Base-by-base conservation (phyloP, 352 stramenopile species). In the Phytopythium chamaehyphon region DNA sequence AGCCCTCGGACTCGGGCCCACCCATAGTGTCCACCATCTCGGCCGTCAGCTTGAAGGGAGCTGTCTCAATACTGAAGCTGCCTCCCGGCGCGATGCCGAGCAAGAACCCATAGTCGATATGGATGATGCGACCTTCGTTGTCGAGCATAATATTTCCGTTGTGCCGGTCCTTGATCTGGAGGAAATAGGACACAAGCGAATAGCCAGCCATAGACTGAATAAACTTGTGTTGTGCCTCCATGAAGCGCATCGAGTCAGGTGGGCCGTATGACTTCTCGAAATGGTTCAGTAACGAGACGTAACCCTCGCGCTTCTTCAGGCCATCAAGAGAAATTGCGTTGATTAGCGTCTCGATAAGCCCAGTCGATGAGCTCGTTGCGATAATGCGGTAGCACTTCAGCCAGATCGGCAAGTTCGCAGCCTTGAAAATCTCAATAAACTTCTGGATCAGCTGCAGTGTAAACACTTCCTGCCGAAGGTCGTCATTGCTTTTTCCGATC, bases 111-210 rank as follows among this genome's bases (percentile, higher is more conserved):
- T 99, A 99, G 69, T 99, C 98, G 59, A 99, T 99, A 72, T 99
- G 96, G 57, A 99, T 97, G 10, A 99, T 84, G 68, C 98, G 96
- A 14, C 98, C 97, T 72, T 97, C 83, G 42, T 91, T 98, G 72
- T 99, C 97, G 47, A 99, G 88, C 90, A 99, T 98, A 45, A 99
- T 98, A 64, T 99, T 99, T 37, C 97, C 97, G 57, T 99, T 99
- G 88, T 99, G 97, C 7, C 97, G 88, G 76, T 99, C 98, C 66
- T 99, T 99, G 64, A 99, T 92, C 60, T 98, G 95, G 24, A 99
- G 69, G 23, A 99, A 86, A 64, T 99, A 99, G 38, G 78, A 95
- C 39, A 99, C 95, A 18, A 99, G 76, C 38, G 94, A 98, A 78
- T 99, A 99, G 7, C 88, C 98, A 10, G 96, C 97, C 68, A 99